phyloP scores from a whole-genome alignment of 192 early-diverging fungal genomes.

The Entomortierella parvispora region DNA sequence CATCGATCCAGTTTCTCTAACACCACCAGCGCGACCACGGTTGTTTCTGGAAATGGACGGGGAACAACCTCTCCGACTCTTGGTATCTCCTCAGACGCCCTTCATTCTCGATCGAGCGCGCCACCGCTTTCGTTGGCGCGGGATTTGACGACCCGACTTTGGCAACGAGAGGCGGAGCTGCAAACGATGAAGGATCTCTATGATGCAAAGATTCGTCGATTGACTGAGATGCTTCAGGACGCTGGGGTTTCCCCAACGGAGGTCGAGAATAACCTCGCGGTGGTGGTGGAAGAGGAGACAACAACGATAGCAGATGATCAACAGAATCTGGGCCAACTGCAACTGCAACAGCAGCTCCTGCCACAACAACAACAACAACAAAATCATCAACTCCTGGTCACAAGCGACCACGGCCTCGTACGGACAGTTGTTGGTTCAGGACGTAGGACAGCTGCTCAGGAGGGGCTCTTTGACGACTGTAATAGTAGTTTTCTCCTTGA shows the following conservation, averaged over 20 bases:
- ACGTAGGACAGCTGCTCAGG: background rate
- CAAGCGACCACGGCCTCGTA: too few species aligned
- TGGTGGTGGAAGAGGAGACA: slow-evolving; percentile 28
- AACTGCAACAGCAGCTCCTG: slow-evolving; percentile 1
- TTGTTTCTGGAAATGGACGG: slow-evolving; percentile 2
- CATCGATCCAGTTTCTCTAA: background rate
- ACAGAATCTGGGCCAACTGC: background rate
- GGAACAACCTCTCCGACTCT: background rate
- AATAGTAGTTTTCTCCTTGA: too few species aligned
- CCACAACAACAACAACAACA: slow-evolving; percentile 6
- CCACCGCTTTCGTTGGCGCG: slow-evolving; percentile 29
- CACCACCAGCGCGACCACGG: slow-evolving; percentile 4
- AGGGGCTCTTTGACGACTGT: too few species aligned
- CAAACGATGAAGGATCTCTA: slow-evolving; percentile 52
- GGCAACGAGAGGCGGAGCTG: slow-evolving; percentile 49
- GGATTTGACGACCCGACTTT: slow-evolving; percentile 47
- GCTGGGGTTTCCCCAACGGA: slow-evolving; percentile 48
- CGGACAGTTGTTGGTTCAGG: too few species aligned
- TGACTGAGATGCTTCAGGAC: slow-evolving; percentile 52
- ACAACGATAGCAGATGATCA: background rate
- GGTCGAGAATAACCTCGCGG: slow-evolving; percentile 46
- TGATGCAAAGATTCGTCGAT: slow-evolving; percentile 39
- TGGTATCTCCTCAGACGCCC: slow-evolving; percentile 23
- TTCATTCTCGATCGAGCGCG: slow-evolving; percentile 5
- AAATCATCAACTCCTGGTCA: background rate